Evolutionary conservation across 2,329 filamentous ascomycete species (phyloP).

Genomic region (Macrophomina pseudophaseolina): DNA sequence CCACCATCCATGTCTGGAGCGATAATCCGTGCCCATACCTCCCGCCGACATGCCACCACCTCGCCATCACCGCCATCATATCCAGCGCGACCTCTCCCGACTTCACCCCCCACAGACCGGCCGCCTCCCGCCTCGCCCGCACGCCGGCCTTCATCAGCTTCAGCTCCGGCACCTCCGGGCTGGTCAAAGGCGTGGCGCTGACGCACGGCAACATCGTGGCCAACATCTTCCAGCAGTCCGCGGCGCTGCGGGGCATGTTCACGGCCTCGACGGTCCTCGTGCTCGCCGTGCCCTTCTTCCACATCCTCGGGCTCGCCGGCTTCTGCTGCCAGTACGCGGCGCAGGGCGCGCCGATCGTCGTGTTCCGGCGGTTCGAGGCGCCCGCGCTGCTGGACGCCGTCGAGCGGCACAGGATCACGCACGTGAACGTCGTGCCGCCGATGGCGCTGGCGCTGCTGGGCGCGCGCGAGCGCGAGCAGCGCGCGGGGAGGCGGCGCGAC

Average conservation of each 20-base stretch:
- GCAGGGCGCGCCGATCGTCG: slow-evolving; percentile 29
- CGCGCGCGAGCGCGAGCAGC: not conserved
- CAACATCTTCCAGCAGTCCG: slow-evolving; percentile 21
- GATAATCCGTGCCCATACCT: not conserved
- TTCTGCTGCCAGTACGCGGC: slow-evolving; percentile 22
- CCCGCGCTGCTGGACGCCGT: slow-evolving; percentile 26
- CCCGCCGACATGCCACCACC: not conserved
- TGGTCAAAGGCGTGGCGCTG: slow-evolving; percentile 34
- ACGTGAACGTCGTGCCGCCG: not conserved
- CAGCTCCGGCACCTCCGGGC: slow-evolving; percentile 33
- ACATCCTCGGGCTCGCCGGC: slow-evolving; percentile 25
- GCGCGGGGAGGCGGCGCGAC: not conserved
- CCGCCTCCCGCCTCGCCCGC: not conserved
- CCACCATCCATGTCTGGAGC: not conserved
- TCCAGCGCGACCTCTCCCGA: not conserved
- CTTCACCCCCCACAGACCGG: not conserved
- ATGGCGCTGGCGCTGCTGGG: not conserved
- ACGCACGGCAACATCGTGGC: slow-evolving; percentile 34
- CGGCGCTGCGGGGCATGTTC: not conserved
- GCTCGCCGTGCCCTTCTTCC: slow-evolving; percentile 27
- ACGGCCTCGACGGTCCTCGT: not conserved
- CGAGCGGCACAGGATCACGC: not conserved
- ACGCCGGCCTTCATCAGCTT: slow-evolving; percentile 29
- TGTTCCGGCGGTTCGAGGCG: slow-evolving; percentile 4
- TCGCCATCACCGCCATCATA: not conserved